Percentiles rank a stretch among this genome's conserved stretches.
Evolutionary conservation across 2,329 filamentous ascomycete species (phyloP).

Genomic region (Aspergillus sp.): DNA sequence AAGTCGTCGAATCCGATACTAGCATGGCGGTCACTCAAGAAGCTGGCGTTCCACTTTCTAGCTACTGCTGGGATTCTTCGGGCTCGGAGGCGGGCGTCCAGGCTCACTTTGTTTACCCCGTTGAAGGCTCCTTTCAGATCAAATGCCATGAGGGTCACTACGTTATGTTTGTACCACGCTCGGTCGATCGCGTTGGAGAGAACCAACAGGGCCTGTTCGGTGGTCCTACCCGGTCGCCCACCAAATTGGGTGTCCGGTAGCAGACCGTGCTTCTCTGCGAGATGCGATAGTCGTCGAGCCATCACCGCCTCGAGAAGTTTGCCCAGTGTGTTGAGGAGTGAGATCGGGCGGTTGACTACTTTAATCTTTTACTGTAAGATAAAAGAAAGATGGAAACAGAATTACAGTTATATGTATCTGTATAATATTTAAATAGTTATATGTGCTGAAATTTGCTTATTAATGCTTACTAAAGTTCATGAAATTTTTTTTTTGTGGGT

Average conservation of each 20-base stretch:
- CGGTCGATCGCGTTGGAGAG: background rate
- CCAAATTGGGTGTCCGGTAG: conserved; percentile 5
- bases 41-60: background rate
- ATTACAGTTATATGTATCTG: too few relatives aligned
- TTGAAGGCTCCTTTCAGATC: background rate
- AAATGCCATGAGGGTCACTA: background rate
- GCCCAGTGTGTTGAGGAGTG: conserved; percentile 16
- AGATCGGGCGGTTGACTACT: too few relatives aligned
- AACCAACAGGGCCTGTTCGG: background rate
- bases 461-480: too few relatives aligned
- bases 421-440: too few relatives aligned
- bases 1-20: background rate
- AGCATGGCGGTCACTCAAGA: background rate
- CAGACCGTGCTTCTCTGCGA: conserved; percentile 11
- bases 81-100: background rate
- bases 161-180: background rate
- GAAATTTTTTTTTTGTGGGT: too few relatives aligned
- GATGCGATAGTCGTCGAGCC: conserved; percentile 12
- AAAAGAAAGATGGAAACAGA: too few relatives aligned
- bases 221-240: background rate
- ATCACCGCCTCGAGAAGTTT: conserved; percentile 15
- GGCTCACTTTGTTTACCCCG: background rate
- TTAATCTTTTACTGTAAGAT: too few relatives aligned
- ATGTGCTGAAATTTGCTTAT: too few relatives aligned
- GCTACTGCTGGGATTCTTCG: background rate